A percentile compares a stretch with the other conserved stretches of the same genome.
Evolutionary conservation across 176 grass and related monocot species (phyloP).

Genomic region (Thinopyrum elongatum): DNA sequence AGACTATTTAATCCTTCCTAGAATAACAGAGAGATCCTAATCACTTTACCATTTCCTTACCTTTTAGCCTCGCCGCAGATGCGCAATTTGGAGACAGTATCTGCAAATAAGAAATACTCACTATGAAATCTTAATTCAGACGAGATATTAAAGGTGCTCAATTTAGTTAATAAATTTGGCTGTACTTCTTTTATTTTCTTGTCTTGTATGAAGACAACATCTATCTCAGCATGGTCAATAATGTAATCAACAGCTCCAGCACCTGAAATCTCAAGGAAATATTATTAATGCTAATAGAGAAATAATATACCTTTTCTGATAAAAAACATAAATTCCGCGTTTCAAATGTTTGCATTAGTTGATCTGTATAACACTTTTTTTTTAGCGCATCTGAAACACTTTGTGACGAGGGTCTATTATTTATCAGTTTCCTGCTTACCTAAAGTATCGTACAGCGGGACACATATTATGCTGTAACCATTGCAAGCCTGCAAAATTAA

Average conservation of each 20-base stretch:
- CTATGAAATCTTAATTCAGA: background rate
- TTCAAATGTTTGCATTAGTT: constrained; percentile 1
- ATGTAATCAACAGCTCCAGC: constrained; percentile 80
- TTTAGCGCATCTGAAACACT: background rate
- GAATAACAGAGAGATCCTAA: background rate
- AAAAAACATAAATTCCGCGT: background rate
- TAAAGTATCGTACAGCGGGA: constrained; percentile 91
- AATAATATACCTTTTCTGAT: background rate
- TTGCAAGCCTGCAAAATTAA: constrained; percentile 81
- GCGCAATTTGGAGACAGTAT: constrained; percentile 52
- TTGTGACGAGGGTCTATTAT: background rate
- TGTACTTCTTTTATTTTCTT: constrained; percentile 93
- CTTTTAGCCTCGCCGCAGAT: constrained; percentile 60
- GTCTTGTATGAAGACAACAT: constrained; percentile 80
- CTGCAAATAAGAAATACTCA: constrained; percentile 34
- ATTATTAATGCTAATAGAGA: background rate
- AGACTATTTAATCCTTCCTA: background rate
- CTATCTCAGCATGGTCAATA: constrained; percentile 92
- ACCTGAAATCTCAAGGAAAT: constrained; percentile 46
- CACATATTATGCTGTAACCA: constrained; percentile 76
- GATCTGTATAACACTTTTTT: constrained; percentile 23
- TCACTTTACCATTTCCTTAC: constrained; percentile 31
- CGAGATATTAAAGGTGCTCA: background rate
- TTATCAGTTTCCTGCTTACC: constrained; percentile 40
- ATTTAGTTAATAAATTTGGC: background rate